Evolutionary conservation across 73 alveolate species (phyloP).

Genomic region (Effrenium voratum): DNA sequence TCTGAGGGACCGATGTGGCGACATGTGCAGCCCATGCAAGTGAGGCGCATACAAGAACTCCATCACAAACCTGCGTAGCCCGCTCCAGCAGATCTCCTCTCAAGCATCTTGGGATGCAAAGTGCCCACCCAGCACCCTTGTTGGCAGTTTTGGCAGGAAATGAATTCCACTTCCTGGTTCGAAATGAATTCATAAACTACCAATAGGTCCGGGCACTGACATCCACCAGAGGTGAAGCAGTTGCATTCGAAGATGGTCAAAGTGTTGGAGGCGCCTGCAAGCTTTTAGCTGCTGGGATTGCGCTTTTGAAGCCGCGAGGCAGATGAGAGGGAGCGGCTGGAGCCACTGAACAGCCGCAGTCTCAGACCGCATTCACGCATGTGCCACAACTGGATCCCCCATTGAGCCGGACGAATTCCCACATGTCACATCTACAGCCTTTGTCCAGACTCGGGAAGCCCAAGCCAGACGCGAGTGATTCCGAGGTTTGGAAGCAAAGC

Average conservation of each 20-base stretch:
- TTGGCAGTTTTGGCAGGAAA: not conserved
- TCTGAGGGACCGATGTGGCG: not conserved
- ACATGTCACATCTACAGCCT: not conserved
- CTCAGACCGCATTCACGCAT: not conserved
- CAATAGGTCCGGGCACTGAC: not conserved
- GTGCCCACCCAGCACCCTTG: not conserved
- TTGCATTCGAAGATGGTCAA: conserved; percentile 59
- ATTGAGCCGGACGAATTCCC: not conserved
- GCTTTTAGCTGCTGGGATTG: not conserved
- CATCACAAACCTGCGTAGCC: conserved; percentile 23
- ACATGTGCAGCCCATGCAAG: not conserved
- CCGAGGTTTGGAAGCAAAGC: too few relatives aligned
- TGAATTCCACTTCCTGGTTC: not conserved
- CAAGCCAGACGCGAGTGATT: too few relatives aligned
- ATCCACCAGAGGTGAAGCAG: conserved; percentile 4
- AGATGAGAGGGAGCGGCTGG: conserved; percentile 81
- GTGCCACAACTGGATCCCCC: not conserved
- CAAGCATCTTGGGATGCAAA: not conserved
- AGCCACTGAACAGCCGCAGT: conserved; percentile 43
- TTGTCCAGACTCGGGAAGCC: not conserved
- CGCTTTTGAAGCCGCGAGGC: conserved; percentile 7
- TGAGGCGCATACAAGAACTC: conserved; percentile 47
- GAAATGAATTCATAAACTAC: not conserved
- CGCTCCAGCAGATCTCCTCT: conserved; percentile 36
- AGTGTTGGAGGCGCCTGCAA: conserved; percentile 1